Evolutionary conservation across 2,329 filamentous ascomycete genomes (phyloP).

Genomic region (Ascocoryne sarcoides): DNA sequence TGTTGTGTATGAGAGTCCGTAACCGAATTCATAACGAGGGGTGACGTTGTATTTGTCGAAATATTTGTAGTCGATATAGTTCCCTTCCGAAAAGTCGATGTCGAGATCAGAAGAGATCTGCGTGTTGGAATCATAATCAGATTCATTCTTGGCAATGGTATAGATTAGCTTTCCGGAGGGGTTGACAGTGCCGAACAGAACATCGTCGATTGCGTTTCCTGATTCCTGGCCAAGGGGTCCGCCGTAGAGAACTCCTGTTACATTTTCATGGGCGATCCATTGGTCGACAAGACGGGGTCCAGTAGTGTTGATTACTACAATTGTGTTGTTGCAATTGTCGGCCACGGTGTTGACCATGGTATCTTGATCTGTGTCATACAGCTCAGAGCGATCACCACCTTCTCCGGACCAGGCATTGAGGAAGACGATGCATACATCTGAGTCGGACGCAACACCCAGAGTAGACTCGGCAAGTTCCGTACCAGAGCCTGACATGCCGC

Average conservation of each 20-base stretch:
- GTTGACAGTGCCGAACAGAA: constrained; percentile 71
- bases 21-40: constrained; percentile 31
- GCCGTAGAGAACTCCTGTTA: constrained; percentile 74
- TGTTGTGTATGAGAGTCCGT: constrained; percentile 46
- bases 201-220: constrained; percentile 65
- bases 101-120: not conserved
- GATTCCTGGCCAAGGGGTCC: constrained; percentile 73
- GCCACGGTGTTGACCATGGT: constrained; percentile 37
- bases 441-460: not conserved
- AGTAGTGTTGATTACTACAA: constrained; percentile 58
- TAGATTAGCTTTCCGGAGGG: constrained; percentile 71
- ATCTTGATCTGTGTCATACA: constrained; percentile 25
- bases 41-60: constrained; percentile 34
- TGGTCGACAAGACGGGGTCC: constrained; percentile 63
- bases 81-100: constrained; percentile 39
- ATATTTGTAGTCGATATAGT: constrained; percentile 41
- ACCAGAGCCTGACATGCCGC: not conserved
- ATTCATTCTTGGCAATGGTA: constrained; percentile 52
- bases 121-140: constrained; percentile 42
- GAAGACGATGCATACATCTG: constrained; percentile 55
- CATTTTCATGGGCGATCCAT: constrained; percentile 64
- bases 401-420: constrained; percentile 54
- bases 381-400: constrained; percentile 19
- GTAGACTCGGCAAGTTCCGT: not conserved
- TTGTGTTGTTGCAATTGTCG: constrained; percentile 36